Evolutionary conservation across 1,139 yeast genomes (phyloP).

Genomic region (Saccharomycopsis hybrid): DNA sequence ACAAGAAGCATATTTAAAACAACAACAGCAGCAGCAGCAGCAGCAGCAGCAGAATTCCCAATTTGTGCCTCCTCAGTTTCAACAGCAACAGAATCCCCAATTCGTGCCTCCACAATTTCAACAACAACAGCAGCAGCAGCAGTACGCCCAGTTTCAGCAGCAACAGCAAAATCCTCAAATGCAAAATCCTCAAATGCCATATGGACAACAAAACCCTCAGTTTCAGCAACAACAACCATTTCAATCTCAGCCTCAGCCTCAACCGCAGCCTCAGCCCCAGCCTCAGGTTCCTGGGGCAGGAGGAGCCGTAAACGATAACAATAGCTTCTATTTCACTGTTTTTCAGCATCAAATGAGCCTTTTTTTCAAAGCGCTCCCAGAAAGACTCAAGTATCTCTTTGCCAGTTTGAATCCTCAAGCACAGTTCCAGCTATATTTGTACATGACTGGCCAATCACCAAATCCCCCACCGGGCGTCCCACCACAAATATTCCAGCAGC

Average conservation of each 20-base stretch:
- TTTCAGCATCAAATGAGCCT: slow-evolving; percentile 8
- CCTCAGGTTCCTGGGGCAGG: background rate
- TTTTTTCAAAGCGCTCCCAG: slow-evolving; percentile 10
- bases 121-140: slow-evolving; percentile 1
- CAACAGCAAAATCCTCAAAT: slow-evolving; percentile 11
- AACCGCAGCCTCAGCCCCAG: background rate
- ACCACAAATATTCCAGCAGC: slow-evolving; percentile 5
- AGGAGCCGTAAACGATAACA: background rate
- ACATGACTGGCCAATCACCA: slow-evolving; percentile 7
- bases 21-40: background rate
- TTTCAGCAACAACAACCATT: slow-evolving; percentile 21
- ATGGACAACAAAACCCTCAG: slow-evolving; percentile 13
- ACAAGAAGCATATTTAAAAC: background rate
- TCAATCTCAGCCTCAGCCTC: slow-evolving; percentile 5
- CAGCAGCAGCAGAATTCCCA: background rate
- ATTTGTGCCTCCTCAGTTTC: background rate
- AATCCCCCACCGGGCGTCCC: slow-evolving; percentile 15
- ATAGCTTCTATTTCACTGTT: background rate
- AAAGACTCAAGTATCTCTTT: slow-evolving; percentile 11
- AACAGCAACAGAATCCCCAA: background rate
- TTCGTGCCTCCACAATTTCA: background rate
- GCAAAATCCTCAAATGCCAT: slow-evolving; percentile 10
- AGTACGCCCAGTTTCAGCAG: slow-evolving; percentile 1
- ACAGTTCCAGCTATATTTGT: slow-evolving; percentile 9
- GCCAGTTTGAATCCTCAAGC: slow-evolving; percentile 8